phyloP scores from a whole-genome alignment of 1,139 yeast genomes.

The Hyphopichia wangnamkhiaoensis region DNA sequence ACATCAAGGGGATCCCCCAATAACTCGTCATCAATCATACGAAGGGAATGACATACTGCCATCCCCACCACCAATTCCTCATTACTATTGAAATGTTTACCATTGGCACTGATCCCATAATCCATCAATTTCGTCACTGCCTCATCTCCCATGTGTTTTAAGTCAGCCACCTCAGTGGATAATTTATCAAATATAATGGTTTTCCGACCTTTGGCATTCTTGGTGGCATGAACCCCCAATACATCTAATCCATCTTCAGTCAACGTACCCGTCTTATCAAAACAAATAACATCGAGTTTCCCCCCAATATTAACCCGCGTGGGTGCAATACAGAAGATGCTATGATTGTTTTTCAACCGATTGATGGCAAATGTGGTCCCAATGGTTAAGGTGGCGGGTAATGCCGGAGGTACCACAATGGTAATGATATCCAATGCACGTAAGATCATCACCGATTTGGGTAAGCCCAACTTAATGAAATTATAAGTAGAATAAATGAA shows the following conservation, averaged over 20 bases:
- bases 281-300: conserved; percentile 83
- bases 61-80: conserved; percentile 51
- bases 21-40: conserved; percentile 73
- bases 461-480: conserved; percentile 74
- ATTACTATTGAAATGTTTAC: conserved; percentile 11
- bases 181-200: conserved; percentile 54
- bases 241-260: conserved; percentile 97
- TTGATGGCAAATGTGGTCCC: conserved; percentile 92
- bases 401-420: conserved; percentile 97
- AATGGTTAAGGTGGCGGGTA: conserved; percentile 95
- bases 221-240: conserved; percentile 74
- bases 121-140: conserved; percentile 5
- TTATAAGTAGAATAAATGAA: conserved; percentile 81
- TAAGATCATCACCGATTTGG: conserved; percentile 67
- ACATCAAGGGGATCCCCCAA: conserved; percentile 92
- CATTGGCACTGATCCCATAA: conserved; percentile 21
- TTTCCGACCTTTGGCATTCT: conserved; percentile 52
- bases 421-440: conserved; percentile 93
- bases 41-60: conserved; percentile 86
- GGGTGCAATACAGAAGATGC: conserved; percentile 89
- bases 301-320: conserved; percentile 94
- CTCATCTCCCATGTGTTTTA: conserved; percentile 28
- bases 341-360: conserved; percentile 59
- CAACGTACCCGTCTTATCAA: conserved; percentile 95
- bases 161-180: conserved; percentile 13